Base-by-base conservation (phyloP, 768 basidiomycete genomes). In the Mycena olivaceomarginata region DNA sequence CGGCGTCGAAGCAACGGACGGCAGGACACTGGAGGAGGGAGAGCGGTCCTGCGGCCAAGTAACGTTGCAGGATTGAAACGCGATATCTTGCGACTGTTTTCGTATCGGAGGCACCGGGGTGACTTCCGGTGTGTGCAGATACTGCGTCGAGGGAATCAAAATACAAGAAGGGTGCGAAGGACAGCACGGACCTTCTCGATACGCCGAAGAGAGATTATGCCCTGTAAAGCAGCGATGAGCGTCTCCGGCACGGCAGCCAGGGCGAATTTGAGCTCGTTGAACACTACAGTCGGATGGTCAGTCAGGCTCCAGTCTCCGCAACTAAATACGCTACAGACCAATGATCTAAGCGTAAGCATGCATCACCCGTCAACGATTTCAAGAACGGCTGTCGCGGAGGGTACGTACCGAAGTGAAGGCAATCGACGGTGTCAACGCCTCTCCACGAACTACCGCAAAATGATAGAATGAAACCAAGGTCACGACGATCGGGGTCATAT, bases 211-310 rank as follows among this genome's bases (percentile, higher is more conserved):
- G 96, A 97, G 18, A 98, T 96, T 60, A 95, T 89, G 69, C 93
- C 92, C 94, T 94, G 60, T 98, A 97, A 8, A 98, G 88, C 87
- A 96, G 90, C 81, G 84, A 98, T 96, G 81, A 98, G 93, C 0
- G 96, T 97, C 84, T 98, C 97, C 0, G 97, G 97, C 8, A 98
- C 90, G 0, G 94, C 95, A 80, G 94, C 96, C 70, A 98, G 89
- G 6, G 95, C 96, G 79, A 94, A 98, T 82, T 95, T 94, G 90
- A 98, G 92, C 85, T 97, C 96, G 68, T 90, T 90, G 85, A 98
- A 98, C 22, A 98, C 96, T 92, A 16, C 41, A 60, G 39, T 8
- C 31, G 8, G 6, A 41, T 6, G n/a, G 45, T n/a, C 7, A 10
- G 43, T 20, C 13, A 43, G n/a, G 46, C 31, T 31, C 31, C 31